Percentiles rank a stretch among this genome's conserved stretches.
Evolutionary conservation across 352 stramenopile genomes (phyloP).

Genomic region (Elongisporangium anandrum): DNA sequence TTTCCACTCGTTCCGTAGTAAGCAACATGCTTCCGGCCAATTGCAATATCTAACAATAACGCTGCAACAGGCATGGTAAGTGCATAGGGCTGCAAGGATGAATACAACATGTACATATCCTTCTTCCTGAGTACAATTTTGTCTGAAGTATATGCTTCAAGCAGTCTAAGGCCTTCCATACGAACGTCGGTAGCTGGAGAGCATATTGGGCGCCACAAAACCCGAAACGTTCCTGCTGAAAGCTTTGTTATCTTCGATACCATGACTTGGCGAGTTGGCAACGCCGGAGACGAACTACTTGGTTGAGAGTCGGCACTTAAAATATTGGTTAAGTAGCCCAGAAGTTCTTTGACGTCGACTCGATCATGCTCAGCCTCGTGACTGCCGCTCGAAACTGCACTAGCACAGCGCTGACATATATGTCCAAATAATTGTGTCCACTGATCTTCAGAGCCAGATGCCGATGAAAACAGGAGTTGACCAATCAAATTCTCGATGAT

Average conservation of each 20-base stretch:
- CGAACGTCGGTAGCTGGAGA: slow-evolving; percentile 42
- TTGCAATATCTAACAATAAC: slow-evolving; percentile 57
- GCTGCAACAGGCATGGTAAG: slow-evolving; percentile 42
- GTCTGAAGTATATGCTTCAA: slow-evolving; percentile 68
- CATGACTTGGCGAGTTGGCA: slow-evolving; percentile 21
- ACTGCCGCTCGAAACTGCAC: slow-evolving; percentile 6
- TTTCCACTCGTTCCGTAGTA: slow-evolving; percentile 1
- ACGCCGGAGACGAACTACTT: background rate
- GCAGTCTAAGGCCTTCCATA: slow-evolving; percentile 53
- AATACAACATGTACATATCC: slow-evolving; percentile 64
- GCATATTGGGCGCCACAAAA: slow-evolving; percentile 64
- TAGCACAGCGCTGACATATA: slow-evolving; percentile 46
- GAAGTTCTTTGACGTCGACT: slow-evolving; percentile 52
- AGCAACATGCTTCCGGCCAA: slow-evolving; percentile 36
- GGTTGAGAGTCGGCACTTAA: slow-evolving; percentile 22
- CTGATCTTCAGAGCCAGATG: slow-evolving; percentile 30
- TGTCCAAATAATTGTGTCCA: slow-evolving; percentile 69
- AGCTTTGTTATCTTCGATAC: slow-evolving; percentile 38
- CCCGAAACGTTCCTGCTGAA: slow-evolving; percentile 53
- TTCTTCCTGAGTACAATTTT: slow-evolving; percentile 49
- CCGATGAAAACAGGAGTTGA: slow-evolving; percentile 45
- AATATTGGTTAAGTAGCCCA: slow-evolving; percentile 54
- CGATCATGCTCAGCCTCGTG: slow-evolving; percentile 15
- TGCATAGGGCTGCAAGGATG: slow-evolving; percentile 41
- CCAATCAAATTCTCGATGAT: slow-evolving; percentile 72